These are phyloP conservation scores for Thamnidium elegans DNA, from an alignment of 192 early-diverging fungal genomes.

Conservation along the genomic window DNA sequence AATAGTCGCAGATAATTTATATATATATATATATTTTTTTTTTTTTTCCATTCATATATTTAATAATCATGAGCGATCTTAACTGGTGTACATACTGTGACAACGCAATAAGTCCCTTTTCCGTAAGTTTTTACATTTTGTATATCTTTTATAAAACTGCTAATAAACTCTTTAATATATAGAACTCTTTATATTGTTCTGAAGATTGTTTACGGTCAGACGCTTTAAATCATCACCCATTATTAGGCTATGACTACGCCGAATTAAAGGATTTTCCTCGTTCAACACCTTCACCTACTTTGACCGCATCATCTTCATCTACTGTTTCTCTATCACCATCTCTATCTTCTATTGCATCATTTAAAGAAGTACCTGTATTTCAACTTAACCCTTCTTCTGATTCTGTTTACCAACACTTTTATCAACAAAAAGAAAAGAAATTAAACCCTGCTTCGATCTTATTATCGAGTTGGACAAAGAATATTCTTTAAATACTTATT, in stretches of 20 bases:
- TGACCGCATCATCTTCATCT: conserved; percentile 8
- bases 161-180: neutral
- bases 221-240: conserved; percentile 31
- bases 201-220: conserved; percentile 32
- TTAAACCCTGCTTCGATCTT: conserved; percentile 6
- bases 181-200: conserved; percentile 38
- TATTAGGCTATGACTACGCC: conserved; percentile 37
- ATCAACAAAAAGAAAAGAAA: conserved; percentile 1
- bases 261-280: conserved; percentile 38
- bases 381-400: conserved; percentile 10
- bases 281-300: conserved; percentile 19
- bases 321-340: conserved; percentile 14
- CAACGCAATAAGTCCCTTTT: conserved; percentile 35
- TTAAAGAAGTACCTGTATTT: conserved; percentile 9
- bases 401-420: neutral
- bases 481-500: neutral
- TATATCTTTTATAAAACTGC: too few relatives aligned
- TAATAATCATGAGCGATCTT: conserved; percentile 28
- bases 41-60: too few relatives aligned
- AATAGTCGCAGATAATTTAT: neutral
- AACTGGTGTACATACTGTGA: conserved; percentile 43
- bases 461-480: neutral
- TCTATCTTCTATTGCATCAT: conserved; percentile 20
- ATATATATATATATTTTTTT: neutral
- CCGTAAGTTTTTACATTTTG: conserved; percentile 22